Percentiles rank a stretch among this genome's conserved stretches.
phyloP scores from a whole-genome alignment of 805 yeast genomes.

The Candida khao-thaluensis region DNA sequence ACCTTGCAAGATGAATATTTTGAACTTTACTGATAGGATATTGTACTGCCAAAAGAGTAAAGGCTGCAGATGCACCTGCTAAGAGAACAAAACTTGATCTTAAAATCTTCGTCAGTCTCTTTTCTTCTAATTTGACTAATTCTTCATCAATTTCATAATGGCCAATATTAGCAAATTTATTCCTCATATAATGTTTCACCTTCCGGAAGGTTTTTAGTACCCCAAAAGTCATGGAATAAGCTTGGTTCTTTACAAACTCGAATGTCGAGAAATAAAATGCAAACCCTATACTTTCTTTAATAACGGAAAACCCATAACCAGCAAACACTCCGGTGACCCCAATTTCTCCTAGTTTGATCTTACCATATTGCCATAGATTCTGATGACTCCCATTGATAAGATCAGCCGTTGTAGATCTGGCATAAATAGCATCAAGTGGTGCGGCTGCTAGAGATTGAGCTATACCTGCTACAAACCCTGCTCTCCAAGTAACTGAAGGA shows the following conservation, averaged over 20 bases:
- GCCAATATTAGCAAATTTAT: constrained; percentile 16
- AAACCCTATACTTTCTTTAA: constrained; percentile 81
- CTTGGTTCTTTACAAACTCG: constrained; percentile 73
- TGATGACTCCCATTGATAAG: constrained; percentile 63
- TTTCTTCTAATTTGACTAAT: constrained; percentile 29
- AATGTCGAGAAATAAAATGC: constrained; percentile 81
- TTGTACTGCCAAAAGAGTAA: constrained; percentile 71
- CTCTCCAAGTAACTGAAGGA: constrained; percentile 60
- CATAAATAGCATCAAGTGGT: constrained; percentile 87
- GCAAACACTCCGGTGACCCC: constrained; percentile 88
- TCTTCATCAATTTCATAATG: constrained; percentile 22
- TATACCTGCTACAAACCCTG: constrained; percentile 86
- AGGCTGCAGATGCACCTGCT: constrained; percentile 89
- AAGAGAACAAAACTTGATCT: constrained; percentile 67
- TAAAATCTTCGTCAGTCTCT: constrained; percentile 47
- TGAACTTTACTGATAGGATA: constrained; percentile 82
- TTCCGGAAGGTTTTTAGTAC: constrained; percentile 44
- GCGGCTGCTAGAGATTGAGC: constrained; percentile 90
- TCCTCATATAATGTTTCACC: constrained; percentile 29
- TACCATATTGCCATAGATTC: constrained; percentile 76
- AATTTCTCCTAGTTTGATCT: constrained; percentile 63
- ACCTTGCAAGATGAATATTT: constrained; percentile 69
- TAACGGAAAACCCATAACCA: constrained; percentile 73
- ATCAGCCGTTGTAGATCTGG: constrained; percentile 77
- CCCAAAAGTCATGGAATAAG: constrained; percentile 48